Base-by-base conservation (phyloP, 768 basidiomycete genomes). In the Agaricus sinodeliciosus region DNA sequence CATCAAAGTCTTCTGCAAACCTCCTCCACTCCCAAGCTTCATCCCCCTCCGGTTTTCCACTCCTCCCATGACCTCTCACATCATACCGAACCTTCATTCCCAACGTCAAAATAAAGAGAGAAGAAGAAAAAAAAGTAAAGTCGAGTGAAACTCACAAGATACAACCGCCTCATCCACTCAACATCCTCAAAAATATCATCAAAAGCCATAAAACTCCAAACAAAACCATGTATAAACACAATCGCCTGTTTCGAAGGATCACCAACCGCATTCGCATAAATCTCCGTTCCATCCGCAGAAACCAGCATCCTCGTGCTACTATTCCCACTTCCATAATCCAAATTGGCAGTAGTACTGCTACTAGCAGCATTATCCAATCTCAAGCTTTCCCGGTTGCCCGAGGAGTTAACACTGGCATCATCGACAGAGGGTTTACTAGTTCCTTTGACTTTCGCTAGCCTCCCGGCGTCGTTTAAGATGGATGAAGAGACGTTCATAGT, bases 191-290 rank as follows among this genome's bases (percentile, higher is more conserved):
- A 71, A 43, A 74, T 62, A 43, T 63, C 63, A 43, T 73, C 73
- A 58, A 69, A 76, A 8, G 65, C 66, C 18, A 59, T 51, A 11
- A 65, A 63, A 35, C 68, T 68, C 55, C 69, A 62, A 6, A 63
- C 61, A 50, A 77, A 61, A 2, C 74, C 74, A 57, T 73, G 73
- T 15, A 74, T 60, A 57, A 76, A 73, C 40, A 76, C 69, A 25
- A 77, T 51, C 40, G 67, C 62, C 28, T 64, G 69, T 49, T 71
- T 71, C 25, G 55, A 54, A 15, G 65, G 64, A 53, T 73, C 57
- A 13, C 73, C 74, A n/a, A 61, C 60, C 1, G 73, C 69, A 48
- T 69, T 66, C 2, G 73, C 73, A 51, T 66, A 74, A 39, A 77
- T 67, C 26, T 48, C 57, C 8, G 69, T 72, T 16, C 73, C 74